These are phyloP conservation scores for Amphichorda felina DNA, from an alignment of 2,329 filamentous ascomycete genomes.

Conservation along the genomic window DNA sequence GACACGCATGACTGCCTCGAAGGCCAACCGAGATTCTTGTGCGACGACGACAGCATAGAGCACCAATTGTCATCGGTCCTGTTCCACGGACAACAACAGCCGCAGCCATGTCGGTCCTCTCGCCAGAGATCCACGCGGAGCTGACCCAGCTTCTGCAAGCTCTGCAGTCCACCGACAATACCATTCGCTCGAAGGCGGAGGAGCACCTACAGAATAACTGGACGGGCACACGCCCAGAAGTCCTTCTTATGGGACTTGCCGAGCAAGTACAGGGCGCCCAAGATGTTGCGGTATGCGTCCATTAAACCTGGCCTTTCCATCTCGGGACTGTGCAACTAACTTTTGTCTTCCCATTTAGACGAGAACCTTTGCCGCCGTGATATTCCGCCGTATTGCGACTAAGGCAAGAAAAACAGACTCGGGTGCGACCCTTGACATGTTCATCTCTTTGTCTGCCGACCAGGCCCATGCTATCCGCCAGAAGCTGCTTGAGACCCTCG, in stretches of 20 bases:
- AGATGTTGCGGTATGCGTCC: constrained; percentile 50
- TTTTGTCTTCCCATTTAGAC: constrained; percentile 37
- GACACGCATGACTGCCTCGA: background rate
- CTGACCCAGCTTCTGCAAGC: constrained; percentile 78
- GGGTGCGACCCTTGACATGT: constrained; percentile 68
- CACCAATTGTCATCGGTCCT: background rate
- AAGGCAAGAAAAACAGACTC: constrained; percentile 70
- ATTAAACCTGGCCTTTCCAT: background rate
- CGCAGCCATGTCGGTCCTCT: constrained; percentile 62
- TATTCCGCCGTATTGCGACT: constrained; percentile 87
- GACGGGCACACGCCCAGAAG: constrained; percentile 69
- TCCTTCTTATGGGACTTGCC: constrained; percentile 84
- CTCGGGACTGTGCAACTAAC: background rate
- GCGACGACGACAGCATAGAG: background rate
- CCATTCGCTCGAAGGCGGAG: constrained; percentile 73
- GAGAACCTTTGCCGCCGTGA: constrained; percentile 82
- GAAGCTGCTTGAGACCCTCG: constrained; percentile 70
- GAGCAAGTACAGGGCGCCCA: constrained; percentile 80
- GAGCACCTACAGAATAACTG: constrained; percentile 86
- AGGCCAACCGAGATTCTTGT: background rate
- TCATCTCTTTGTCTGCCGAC: constrained; percentile 64
- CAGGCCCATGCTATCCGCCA: constrained; percentile 70
- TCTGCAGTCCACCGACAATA: constrained; percentile 83
- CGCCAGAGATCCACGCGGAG: constrained; percentile 72
- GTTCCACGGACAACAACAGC: background rate